phyloP scores from a whole-genome alignment of 2,329 filamentous ascomycete genomes.

The Talaromyces atroroseus region DNA sequence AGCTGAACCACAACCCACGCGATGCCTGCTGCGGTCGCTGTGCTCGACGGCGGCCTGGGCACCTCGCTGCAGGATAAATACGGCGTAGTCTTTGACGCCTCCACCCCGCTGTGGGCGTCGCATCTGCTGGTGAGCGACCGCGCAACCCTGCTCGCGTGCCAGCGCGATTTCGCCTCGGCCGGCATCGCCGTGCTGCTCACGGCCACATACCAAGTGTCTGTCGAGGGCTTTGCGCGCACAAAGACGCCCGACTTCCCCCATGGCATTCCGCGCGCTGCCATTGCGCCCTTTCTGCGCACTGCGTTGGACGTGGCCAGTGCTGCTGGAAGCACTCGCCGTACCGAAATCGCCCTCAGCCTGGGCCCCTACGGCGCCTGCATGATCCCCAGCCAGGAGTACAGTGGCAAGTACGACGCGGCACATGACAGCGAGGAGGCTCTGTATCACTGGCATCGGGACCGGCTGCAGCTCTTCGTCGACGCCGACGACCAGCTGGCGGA shows the following conservation, averaged over 20 bases:
- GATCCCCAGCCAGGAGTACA: constrained; percentile 62
- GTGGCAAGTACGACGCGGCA: constrained; percentile 52
- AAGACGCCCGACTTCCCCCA: constrained; percentile 37
- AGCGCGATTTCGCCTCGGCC: constrained; percentile 50
- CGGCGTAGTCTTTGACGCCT: constrained; percentile 46
- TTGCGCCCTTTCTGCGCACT: constrained; percentile 39
- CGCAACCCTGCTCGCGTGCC: constrained; percentile 50
- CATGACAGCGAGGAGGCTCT: constrained; percentile 45
- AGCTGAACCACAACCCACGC: too few species aligned
- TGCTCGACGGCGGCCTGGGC: constrained; percentile 64
- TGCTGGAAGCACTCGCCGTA: constrained; percentile 4
- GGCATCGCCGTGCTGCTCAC: constrained; percentile 61
- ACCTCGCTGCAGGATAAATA: constrained; percentile 60
- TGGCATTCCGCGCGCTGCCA: constrained; percentile 39
- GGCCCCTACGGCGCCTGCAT: constrained; percentile 65
- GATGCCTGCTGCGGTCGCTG: background rate
- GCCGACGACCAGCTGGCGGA: constrained; percentile 32
- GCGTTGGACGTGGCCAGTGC: constrained; percentile 37
- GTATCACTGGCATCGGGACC: constrained; percentile 52
- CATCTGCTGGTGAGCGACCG: constrained; percentile 56
- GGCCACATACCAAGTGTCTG: constrained; percentile 62
- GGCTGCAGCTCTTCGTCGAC: constrained; percentile 48
- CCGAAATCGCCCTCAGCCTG: constrained; percentile 50
- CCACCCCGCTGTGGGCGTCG: constrained; percentile 61
- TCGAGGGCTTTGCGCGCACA: constrained; percentile 52